Evolutionary conservation across 1,139 yeast genomes (phyloP), one percentile per base, ranked within the genome.

Genomic region (Pichia sp.): DNA sequence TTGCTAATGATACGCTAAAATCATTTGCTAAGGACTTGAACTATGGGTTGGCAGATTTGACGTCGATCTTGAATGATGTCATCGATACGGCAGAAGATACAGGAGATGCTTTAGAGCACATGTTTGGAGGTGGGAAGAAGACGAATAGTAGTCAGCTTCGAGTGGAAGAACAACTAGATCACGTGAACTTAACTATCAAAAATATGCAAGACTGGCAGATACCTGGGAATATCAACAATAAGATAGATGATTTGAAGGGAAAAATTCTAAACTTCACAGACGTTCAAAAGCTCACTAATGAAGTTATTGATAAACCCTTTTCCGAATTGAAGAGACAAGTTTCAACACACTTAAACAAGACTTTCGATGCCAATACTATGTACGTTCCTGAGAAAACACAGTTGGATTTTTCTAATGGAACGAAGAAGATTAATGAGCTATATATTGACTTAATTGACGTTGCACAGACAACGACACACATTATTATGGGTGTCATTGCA

Each of bases 1-100:
- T 68, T 22, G 82, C 85, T 2, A 84, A 87, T 50, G 59, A 59
- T 3, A 77, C 93, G 0, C 58, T 85, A 2, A 62, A 60, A 1
- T 61, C 62, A 0, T 60, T 77, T 12, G 70, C 86, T 0, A 61
- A 64, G 27, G 85, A 75, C 8, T 62, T 86, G 17, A 77, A 83
- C 37, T 66, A 64, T 27, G 91, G 88, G 0, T 58, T 82, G 28
- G 64, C 63, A 13, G 80, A 73, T 17, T 43, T 79, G 4, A 64
- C 80, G 1, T 56, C 58, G 1, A 60, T 75, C 1, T 56, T 87
- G 8, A 77, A 81, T 47, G 66, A 66, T 44, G 58, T 69, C 36
- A 38, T 72, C 30, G 49, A 67, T 49, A 57, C 68, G 29, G 48
- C 64, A 14, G 49, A 42, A 13, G 42, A 41, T 33, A 40, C 49